Evolutionary conservation across 2,329 filamentous ascomycete genomes (phyloP).

Genomic region (Trichophyton verrucosum): DNA sequence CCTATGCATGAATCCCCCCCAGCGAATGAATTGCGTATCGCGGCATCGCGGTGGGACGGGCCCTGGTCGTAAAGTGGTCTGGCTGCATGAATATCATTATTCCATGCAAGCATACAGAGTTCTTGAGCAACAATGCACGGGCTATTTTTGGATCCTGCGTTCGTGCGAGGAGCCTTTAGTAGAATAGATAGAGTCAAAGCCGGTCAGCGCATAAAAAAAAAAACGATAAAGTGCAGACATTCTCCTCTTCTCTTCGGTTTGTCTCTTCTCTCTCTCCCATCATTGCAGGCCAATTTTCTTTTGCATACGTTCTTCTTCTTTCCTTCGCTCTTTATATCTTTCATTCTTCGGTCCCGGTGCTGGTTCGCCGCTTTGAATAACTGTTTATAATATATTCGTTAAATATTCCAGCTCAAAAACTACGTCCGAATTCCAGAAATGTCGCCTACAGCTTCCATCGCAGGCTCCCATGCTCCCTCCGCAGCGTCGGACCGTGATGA

Average conservation of each 20-base stretch:
- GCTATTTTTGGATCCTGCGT: neutral
- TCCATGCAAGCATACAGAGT: neutral
- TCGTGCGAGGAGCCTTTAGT: neutral
- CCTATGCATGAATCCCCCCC: neutral
- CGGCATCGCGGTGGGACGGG: neutral
- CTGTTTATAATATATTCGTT: neutral
- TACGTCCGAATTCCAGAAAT: constrained; percentile 13
- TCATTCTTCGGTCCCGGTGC: neutral
- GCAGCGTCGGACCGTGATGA: constrained; percentile 28
- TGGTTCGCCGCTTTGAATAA: neutral
- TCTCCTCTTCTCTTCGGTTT: neutral
- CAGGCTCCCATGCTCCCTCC: constrained; percentile 21
- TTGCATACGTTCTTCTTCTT: neutral
- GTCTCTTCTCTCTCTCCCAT: neutral
- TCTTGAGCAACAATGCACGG: neutral
- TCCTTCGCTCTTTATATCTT: neutral
- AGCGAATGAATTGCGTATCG: neutral
- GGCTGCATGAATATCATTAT: neutral
- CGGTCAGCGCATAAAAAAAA: neutral
- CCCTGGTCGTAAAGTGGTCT: neutral
- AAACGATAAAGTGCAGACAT: neutral
- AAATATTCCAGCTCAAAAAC: neutral
- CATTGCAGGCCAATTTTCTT: neutral
- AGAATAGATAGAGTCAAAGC: neutral
- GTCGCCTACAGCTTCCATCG: constrained; percentile 19